Evolutionary conservation across 2,329 filamentous ascomycete genomes (phyloP), one percentile per base, ranked within the genome.

Genomic region (Myotisia sp.): DNA sequence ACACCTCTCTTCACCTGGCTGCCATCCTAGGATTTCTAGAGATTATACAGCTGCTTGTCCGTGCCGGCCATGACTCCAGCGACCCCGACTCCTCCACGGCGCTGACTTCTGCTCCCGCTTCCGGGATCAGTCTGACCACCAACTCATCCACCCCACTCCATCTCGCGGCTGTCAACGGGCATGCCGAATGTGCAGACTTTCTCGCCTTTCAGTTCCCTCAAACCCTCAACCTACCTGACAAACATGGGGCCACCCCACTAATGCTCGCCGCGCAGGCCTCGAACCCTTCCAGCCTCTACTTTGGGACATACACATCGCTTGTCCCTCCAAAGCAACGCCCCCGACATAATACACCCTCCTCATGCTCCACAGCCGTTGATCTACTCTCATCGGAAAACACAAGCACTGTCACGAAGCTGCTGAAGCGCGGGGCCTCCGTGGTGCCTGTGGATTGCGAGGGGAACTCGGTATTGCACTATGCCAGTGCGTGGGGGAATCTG

Each of bases 391-490:
- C 47, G 5, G 50, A 52, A 38, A 46, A 50, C 29, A 48, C 47
- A 18, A 38, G 37, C 21, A 47, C 47, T 6, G 44, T 56, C 13
- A 44, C 44, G 20, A 45, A 40, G 5, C 41, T 57, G 6, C 42
- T 56, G 5, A 42, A 44, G 3, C 42, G 47, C 24, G 41, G 44
- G 12, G 49, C 48, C 0, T 68, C 70, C 3, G 66, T 80, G 5
- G 63, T 64, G 29, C 62, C 67, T 19, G 63, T 66, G 3, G 84
- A 92, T 49, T 48, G 66, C 1, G 70, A 79, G 38, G 84, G 84
- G n/a, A 90, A 92, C 52, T 92, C 83, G 2, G 80, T 83, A 0
- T 63, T 92, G 27, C 84, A 92, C 58, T 85, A 90, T 59, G 85
- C 85, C 8, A 83, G 76, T 48, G 79, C 79, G 29, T 81, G 81